phyloP scores from a whole-genome alignment of 306 rosid species.

The Prunus fruticosa region DNA sequence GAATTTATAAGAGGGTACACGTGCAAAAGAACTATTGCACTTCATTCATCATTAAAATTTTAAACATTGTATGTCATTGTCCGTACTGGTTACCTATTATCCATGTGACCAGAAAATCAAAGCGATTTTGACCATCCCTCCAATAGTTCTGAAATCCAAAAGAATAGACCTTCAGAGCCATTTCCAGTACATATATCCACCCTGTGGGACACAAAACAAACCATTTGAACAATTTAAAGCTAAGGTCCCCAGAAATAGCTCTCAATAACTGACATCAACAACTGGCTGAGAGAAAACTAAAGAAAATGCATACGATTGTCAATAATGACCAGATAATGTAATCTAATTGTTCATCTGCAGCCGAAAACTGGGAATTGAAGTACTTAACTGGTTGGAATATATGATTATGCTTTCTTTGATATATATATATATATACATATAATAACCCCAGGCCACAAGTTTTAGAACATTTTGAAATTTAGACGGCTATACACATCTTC shows the following conservation, averaged over 20 bases:
- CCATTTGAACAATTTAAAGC: slow-evolving; percentile 4
- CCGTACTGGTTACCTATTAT: slow-evolving; percentile 60
- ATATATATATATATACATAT: too few species aligned
- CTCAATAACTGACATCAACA: background rate
- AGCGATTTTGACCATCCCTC: slow-evolving; percentile 93
- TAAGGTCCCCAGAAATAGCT: background rate
- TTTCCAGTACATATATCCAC: slow-evolving; percentile 88
- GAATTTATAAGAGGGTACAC: background rate
- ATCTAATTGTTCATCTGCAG: background rate
- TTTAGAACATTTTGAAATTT: too few species aligned
- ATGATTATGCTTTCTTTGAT: background rate
- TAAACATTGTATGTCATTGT: background rate
- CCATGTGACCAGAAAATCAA: slow-evolving; percentile 83
- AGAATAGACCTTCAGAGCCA: slow-evolving; percentile 78
- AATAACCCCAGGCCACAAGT: background rate
- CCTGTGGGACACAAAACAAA: slow-evolving; percentile 50
- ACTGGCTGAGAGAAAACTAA: background rate
- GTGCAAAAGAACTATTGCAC: background rate
- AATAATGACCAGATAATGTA: background rate
- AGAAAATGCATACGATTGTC: background rate
- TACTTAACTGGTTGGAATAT: background rate
- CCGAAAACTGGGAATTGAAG: background rate
- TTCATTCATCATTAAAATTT: background rate
- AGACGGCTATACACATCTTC: background rate
- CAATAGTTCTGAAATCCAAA: slow-evolving; percentile 88